Conservation (phyloP, 768 basidiomycete genomes). For the Kwoniella botswanensis region DNA sequence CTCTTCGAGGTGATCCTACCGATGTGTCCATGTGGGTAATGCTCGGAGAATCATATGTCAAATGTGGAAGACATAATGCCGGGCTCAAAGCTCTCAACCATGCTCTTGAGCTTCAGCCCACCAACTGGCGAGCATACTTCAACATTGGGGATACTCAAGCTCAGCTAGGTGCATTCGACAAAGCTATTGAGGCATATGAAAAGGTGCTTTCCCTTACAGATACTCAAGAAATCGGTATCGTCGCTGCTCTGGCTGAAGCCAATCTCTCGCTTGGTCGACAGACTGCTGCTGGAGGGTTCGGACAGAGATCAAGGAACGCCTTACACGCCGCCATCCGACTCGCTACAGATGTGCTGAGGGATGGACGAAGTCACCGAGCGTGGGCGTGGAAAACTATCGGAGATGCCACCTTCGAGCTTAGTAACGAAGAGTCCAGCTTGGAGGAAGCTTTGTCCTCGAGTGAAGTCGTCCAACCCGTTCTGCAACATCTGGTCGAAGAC, state of each 20-base stretch:
- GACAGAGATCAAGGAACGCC: slow-evolving; percentile 73
- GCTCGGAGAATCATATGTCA: slow-evolving; percentile 88
- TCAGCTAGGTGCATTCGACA: slow-evolving; percentile 73
- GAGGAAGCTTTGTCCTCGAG: slow-evolving; percentile 40
- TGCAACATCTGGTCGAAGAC: slow-evolving; percentile 68
- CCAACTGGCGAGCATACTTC: slow-evolving; percentile 82
- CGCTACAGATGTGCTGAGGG: slow-evolving; percentile 31
- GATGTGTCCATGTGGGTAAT: slow-evolving; percentile 87
- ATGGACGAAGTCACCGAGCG: slow-evolving; percentile 36
- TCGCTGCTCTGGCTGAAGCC: slow-evolving; percentile 72
- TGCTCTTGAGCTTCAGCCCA: slow-evolving; percentile 73
- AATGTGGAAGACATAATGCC: slow-evolving; percentile 84
- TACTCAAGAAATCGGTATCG: slow-evolving; percentile 70
- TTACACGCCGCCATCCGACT: slow-evolving; percentile 61
- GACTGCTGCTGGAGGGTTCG: slow-evolving; percentile 73
- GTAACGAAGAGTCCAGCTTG: slow-evolving; percentile 63
- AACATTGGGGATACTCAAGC: slow-evolving; percentile 83
- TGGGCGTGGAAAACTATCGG: slow-evolving; percentile 77
- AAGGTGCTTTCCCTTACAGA: slow-evolving; percentile 64
- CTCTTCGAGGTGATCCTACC: slow-evolving; percentile 74
- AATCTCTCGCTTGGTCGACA: slow-evolving; percentile 72
- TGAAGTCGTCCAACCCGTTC: slow-evolving; percentile 34
- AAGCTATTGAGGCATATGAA: slow-evolving; percentile 73
- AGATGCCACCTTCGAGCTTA: slow-evolving; percentile 75
- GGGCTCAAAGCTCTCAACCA: slow-evolving; percentile 82